Conservation (phyloP, 345 rosid genomes). For the Salix exigua region DNA sequence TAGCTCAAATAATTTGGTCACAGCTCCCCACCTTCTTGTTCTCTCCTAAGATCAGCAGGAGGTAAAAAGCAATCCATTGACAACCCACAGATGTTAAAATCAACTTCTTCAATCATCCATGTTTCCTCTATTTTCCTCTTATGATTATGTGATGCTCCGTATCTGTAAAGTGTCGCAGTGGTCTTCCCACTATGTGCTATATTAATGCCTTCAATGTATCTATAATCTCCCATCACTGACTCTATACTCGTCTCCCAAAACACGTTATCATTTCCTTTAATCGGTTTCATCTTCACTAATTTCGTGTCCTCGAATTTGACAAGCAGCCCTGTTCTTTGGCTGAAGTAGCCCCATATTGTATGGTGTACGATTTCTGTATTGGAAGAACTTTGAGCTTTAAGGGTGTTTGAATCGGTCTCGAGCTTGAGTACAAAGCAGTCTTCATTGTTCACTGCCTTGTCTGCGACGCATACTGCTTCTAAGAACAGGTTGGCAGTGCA, state of each 20-base stretch:
- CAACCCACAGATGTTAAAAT: conserved; percentile 76
- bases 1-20: background rate
- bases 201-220: conserved; percentile 56
- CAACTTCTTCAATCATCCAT: conserved; percentile 92
- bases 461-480: conserved; percentile 71
- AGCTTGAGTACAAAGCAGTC: conserved; percentile 76
- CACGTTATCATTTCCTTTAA: conserved; percentile 32
- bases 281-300: conserved; percentile 58
- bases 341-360: conserved; percentile 85
- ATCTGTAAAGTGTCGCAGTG: conserved; percentile 50
- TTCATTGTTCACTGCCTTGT: conserved; percentile 45
- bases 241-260: conserved; percentile 89
- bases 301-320: conserved; percentile 68
- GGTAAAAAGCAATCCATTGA: conserved; percentile 74
- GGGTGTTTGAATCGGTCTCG: conserved; percentile 46
- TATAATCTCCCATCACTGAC: conserved; percentile 59
- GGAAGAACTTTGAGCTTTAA: conserved; percentile 60
- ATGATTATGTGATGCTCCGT: conserved; percentile 60
- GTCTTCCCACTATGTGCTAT: conserved; percentile 78
- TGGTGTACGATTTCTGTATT: conserved; percentile 77
- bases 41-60: conserved; percentile 72
- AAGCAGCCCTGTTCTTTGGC: conserved; percentile 82
- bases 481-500: conserved; percentile 68
- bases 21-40: conserved; percentile 27
- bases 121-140: conserved; percentile 76